These are phyloP conservation scores for Penicillium digitatum DNA, from an alignment of 2,329 filamentous ascomycete species.

Conservation along the genomic window DNA sequence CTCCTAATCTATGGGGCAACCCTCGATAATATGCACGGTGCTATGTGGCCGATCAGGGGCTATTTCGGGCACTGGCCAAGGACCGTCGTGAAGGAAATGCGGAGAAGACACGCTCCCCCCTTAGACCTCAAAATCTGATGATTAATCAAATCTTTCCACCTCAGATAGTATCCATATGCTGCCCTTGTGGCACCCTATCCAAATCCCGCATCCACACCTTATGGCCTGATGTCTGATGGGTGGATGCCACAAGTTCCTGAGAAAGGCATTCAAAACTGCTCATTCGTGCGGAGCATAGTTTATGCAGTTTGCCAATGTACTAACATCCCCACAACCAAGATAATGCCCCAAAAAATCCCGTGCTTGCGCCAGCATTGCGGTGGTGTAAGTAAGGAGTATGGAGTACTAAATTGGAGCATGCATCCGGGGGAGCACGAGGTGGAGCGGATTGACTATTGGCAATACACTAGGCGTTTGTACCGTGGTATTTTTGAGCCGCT, in stretches of 20 bases:
- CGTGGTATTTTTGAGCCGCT: not conserved
- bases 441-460: not conserved
- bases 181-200: not conserved
- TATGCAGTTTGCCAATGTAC: not conserved
- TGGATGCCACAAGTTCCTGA: not conserved
- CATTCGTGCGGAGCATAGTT: constrained; percentile 3
- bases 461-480: not conserved
- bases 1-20: not conserved
- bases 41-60: constrained; percentile 3
- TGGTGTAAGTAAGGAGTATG: not conserved
- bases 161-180: not conserved
- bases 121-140: not conserved
- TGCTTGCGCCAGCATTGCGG: not conserved
- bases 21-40: not conserved
- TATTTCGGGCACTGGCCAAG: not conserved
- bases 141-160: not conserved
- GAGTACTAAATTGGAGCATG: not conserved
- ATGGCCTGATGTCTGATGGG: constrained; percentile 1
- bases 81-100: not conserved
- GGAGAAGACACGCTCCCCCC: not conserved
- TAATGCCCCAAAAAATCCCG: not conserved
- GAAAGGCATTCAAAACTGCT: not conserved
- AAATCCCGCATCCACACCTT: constrained; percentile 1
- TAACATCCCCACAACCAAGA: not conserved
- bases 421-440: constrained; percentile 1